Base-by-base conservation (phyloP, 2,329 filamentous ascomycete species). In the Aureobasidium sp. region DNA sequence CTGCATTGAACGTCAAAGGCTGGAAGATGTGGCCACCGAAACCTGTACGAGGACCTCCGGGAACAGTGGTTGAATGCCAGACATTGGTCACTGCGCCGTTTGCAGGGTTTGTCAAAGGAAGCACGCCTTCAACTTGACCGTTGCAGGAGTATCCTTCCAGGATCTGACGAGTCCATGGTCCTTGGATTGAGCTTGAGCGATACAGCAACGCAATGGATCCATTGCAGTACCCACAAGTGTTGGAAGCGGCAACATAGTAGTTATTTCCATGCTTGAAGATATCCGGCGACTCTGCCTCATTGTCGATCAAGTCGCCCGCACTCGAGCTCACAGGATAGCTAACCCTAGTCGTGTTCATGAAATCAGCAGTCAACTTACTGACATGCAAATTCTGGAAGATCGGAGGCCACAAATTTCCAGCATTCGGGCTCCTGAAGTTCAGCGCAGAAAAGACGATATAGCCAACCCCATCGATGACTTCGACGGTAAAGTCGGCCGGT, bases 191-290 rank as follows among this genome's bases (percentile, higher is more conserved):
- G 17, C 44, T 37, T 3, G 63, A 61, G 19, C 67, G 64, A 44
- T 69, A 69, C 2, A 69, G 37, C 1, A 69, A 58, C 2, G 62
- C 64, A 24, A 69, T 64, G 0, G 65, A 65, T 2, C 67, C 67
- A 29, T 67, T 69, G 62, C 66, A 68, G 29, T 67, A 69, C 1
- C 64, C 67, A 47, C 67, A 69, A n/a, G 67, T 68, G 22, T 69
- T 68, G 45, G 50, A 60, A 0, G 65, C 67, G 7, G 62, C 37
- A n/a, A 69, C 54, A 47, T 69, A 69, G 42, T 62, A 67, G 37
- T 39, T 58, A 6, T 62, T 62, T n/a, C 66, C 61, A 0, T 62
- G 57, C 29, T 63, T 61, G 61, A 69, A 69, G 11, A 69, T 57
- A 57, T 69, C 67, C 2, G 66, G 67, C 7, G 64, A 65, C 40